Conservation (phyloP, 2,329 filamentous ascomycete genomes). For the Calcarisporium arbuscula region DNA sequence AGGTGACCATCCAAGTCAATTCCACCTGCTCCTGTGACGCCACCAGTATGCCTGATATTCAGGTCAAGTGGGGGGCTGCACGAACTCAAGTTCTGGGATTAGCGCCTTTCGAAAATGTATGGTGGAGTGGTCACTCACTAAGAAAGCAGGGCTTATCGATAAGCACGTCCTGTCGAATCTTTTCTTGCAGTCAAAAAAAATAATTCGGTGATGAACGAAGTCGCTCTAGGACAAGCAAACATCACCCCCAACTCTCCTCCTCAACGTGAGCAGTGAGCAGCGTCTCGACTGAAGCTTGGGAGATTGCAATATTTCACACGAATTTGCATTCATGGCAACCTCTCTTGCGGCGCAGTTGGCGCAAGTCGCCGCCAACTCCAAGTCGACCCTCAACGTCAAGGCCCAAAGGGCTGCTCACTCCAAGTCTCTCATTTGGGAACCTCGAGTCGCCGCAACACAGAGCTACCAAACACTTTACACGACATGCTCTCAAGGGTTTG, state of each 20-base stretch:
- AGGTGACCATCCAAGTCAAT: too few relatives aligned
- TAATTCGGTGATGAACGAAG: conserved; percentile 22
- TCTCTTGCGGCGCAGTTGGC: conserved; percentile 90
- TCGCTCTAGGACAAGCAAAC: conserved; percentile 12
- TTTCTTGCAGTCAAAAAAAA: conserved; percentile 19
- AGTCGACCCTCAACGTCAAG: conserved; percentile 85
- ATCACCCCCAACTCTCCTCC: conserved; percentile 15
- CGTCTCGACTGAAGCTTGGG: conserved; percentile 13
- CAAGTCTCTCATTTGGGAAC: conserved; percentile 91
- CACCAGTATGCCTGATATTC: too few relatives aligned
- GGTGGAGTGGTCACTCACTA: conserved; percentile 11
- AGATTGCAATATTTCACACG: conserved; percentile 16
- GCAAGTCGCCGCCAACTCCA: conserved; percentile 83
- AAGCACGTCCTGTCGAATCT: conserved; percentile 17
- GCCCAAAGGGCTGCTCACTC: conserved; percentile 87
- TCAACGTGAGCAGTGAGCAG: conserved; percentile 6
- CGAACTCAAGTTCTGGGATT: too few relatives aligned
- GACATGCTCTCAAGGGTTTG: conserved; percentile 82
- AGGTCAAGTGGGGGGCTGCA: too few relatives aligned
- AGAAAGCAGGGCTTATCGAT: conserved; percentile 27
- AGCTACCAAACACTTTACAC: conserved; percentile 85
- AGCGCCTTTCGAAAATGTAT: too few relatives aligned
- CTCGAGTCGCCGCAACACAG: conserved; percentile 76
- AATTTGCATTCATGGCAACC: conserved; percentile 82
- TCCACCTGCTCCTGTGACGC: too few relatives aligned